phyloP scores from a whole-genome alignment of 2,329 filamentous ascomycete genomes.

The Phaeophleospora eucalypticola region DNA sequence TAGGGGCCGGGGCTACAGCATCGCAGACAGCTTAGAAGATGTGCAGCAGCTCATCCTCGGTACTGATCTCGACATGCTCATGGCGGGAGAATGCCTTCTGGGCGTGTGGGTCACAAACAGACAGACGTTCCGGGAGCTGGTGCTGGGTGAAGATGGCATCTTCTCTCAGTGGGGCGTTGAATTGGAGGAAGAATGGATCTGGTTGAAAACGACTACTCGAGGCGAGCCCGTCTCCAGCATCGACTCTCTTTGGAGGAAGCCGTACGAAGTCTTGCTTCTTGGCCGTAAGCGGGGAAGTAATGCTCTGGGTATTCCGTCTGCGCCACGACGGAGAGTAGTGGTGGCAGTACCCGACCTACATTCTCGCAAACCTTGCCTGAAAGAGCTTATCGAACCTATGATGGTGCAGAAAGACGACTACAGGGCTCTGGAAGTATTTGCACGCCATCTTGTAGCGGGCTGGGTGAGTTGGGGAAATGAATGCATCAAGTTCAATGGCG shows the following conservation, averaged over 20 bases:
- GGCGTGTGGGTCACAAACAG: conserved; percentile 79
- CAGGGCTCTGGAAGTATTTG: conserved; percentile 69
- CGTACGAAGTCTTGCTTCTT: conserved; percentile 70
- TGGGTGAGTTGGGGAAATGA: conserved; percentile 81
- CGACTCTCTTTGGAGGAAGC: conserved; percentile 63
- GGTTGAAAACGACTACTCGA: conserved; percentile 65
- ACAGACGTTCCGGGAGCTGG: conserved; percentile 50
- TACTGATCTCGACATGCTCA: conserved; percentile 50
- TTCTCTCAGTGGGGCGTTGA: conserved; percentile 66
- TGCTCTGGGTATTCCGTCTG: neutral
- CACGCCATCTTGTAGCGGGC: conserved; percentile 65
- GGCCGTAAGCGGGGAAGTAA: conserved; percentile 38
- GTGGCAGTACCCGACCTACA: conserved; percentile 71
- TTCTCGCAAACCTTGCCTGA: conserved; percentile 72
- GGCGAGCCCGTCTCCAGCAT: conserved; percentile 63
- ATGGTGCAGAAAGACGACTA: conserved; percentile 46
- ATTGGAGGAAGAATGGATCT: conserved; percentile 67
- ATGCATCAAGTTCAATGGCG: conserved; percentile 63
- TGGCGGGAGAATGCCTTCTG: conserved; percentile 56
- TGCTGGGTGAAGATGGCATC: conserved; percentile 54
- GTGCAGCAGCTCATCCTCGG: conserved; percentile 39
- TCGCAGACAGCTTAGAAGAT: conserved; percentile 41
- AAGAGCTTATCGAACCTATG: conserved; percentile 55
- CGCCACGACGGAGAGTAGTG: conserved; percentile 51
- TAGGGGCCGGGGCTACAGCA: conserved; percentile 30